phyloP scores from a whole-genome alignment of 1,284 basidiomycete genomes.

The Mycosarcoma mackinlayi region DNA sequence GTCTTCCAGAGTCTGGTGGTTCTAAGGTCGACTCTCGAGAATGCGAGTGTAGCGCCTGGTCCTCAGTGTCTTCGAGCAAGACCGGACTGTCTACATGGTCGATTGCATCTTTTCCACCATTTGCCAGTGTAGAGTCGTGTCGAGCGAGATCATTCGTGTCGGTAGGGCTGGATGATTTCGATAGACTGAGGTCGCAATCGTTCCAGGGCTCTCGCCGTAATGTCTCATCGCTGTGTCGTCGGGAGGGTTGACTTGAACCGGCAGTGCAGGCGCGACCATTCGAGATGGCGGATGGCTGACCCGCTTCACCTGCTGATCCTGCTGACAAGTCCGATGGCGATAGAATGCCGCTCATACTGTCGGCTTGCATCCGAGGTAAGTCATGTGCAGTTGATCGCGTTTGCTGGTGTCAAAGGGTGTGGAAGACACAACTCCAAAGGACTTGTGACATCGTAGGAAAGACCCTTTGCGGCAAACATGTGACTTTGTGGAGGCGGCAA shows the following conservation, averaged over 20 bases:
- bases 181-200: background rate
- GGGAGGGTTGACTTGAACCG: background rate
- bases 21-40: slow-evolving; percentile 18
- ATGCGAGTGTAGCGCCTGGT: slow-evolving; percentile 1
- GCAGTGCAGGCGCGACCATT: background rate
- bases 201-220: slow-evolving; percentile 7
- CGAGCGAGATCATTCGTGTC: background rate
- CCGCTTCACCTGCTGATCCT: background rate
- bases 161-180: background rate
- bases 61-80: background rate
- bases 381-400: slow-evolving; percentile 12
- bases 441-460: background rate
- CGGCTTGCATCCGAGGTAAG: slow-evolving; percentile 17
- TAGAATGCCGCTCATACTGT: slow-evolving; percentile 7
- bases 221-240: slow-evolving; percentile 27
- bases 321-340: background rate
- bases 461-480: slow-evolving; percentile 13
- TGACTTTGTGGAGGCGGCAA: slow-evolving; percentile 24
- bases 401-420: background rate
- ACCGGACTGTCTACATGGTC: background rate
- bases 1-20: slow-evolving; percentile 4
- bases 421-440: background rate
- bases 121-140: no score
- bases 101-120: background rate
- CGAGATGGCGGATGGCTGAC: background rate